phyloP scores from a whole-genome alignment of 768 basidiomycete species.

The Lactarius psammicola region DNA sequence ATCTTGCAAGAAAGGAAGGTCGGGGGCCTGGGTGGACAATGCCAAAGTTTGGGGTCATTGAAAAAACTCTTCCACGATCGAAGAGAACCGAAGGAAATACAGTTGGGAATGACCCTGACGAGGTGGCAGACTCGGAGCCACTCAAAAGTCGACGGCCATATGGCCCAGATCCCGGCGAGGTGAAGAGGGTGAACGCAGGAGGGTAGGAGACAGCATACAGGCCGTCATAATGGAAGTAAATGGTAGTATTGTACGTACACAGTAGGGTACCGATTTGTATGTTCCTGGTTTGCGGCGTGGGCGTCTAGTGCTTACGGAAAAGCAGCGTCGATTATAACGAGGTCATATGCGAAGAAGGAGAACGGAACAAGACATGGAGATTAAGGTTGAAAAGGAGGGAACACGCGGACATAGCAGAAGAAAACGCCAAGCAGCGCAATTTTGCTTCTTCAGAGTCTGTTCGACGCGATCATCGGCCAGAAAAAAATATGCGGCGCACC shows the following conservation, averaged over 20 bases:
- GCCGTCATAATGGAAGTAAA: too few relatives aligned
- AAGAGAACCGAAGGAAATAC: too few relatives aligned
- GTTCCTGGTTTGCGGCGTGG: neutral
- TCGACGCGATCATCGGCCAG: too few relatives aligned
- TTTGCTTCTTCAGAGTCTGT: too few relatives aligned
- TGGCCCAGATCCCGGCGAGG: too few relatives aligned
- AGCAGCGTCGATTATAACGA: neutral
- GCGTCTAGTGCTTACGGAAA: neutral
- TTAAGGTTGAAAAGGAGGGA: neutral
- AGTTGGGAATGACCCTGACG: too few relatives aligned
- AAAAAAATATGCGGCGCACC: too few relatives aligned
- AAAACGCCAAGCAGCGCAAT: neutral
- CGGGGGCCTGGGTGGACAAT: neutral
- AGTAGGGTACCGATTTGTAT: neutral
- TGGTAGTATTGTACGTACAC: neutral
- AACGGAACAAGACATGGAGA: neutral
- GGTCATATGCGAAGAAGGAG: neutral
- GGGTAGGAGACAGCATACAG: too few relatives aligned
- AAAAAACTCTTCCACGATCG: neutral
- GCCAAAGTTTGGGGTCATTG: neutral
- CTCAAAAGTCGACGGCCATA: too few relatives aligned
- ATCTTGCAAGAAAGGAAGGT: neutral
- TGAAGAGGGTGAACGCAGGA: too few relatives aligned
- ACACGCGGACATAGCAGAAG: neutral
- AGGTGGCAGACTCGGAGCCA: too few relatives aligned